phyloP scores from a whole-genome alignment of 331 rosid species.

The Rhamnella rubrinervis region DNA sequence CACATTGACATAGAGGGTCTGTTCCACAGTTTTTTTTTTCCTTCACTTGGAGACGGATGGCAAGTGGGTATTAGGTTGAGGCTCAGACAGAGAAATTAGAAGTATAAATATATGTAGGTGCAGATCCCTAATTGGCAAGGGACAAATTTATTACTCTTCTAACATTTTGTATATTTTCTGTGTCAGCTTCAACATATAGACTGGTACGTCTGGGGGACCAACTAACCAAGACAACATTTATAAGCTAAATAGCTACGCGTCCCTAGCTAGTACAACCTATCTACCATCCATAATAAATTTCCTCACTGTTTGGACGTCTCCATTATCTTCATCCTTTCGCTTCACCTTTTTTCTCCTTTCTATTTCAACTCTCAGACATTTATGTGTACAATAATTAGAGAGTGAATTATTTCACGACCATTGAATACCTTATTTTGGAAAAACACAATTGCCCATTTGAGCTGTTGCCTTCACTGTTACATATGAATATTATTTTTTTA shows the following conservation, averaged over 20 bases:
- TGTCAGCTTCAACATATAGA: slow-evolving; percentile 8
- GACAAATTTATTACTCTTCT: background rate
- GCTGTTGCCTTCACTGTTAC: no score
- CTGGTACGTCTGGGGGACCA: slow-evolving; percentile 7
- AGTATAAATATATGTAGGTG: no score
- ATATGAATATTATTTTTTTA: no score
- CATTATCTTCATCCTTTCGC: background rate
- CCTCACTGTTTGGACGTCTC: slow-evolving; percentile 4
- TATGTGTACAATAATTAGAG: no score
- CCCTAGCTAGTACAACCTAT: no score
- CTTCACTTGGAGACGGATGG: no score
- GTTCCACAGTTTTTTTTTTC: no score
- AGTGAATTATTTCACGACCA: no score
- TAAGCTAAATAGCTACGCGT: background rate
- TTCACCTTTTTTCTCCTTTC: no score
- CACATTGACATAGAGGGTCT: background rate
- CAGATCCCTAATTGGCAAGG: background rate
- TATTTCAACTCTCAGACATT: no score
- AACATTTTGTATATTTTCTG: background rate
- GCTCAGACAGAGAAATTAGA: background rate
- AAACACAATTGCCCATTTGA: no score
- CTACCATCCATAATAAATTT: background rate
- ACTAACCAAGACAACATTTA: background rate
- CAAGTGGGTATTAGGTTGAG: background rate
- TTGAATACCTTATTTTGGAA: no score